Base-by-base conservation (phyloP, 306 rosid species). In the Dryas drummondii region DNA sequence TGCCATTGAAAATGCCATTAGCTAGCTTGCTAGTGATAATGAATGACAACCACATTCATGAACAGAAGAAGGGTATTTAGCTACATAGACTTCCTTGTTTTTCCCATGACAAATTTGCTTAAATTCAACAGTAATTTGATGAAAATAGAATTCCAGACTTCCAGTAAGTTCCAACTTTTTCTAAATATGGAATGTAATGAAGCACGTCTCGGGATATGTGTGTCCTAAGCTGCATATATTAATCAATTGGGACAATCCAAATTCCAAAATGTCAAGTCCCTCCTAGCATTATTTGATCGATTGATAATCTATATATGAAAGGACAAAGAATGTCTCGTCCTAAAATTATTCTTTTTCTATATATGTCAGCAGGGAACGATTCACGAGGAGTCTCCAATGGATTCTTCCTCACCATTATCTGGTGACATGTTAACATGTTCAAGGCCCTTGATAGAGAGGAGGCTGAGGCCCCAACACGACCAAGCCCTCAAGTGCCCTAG, bases 401-500 rank as follows among this genome's bases (percentile, higher is more conserved):
- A 96, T 74, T 96, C 96, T 42, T 87, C 96, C 1, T 92, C 97
- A 13, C 83, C 94, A 16, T 78, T 89, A 4, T 91, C 89, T 15
- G 93, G 85, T 27, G 94, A 90, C 78, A 87, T 90, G 88, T 81
- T 94, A 16, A 75, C 88, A 56, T 96, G 97, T 74, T 89, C 99
- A 4, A 80, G 91, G 72, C 93, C 98, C 2, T 54, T 86, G 82
- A 88, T 85, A 42, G 97, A 92, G 75, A 87, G 92, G 53, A 86
- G 88, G 64, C 80, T 92, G 54, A 83, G 98, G 74, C 99, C 98
- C 1, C 97, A 84, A 5, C 96, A 85, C 3, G 99, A 92, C 67
- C 96, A 86, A 81, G 87, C 92, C 1, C 88, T 90, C 22, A 96
- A 96, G 70, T 96, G 99, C 62, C 99, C 99, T 0, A 81, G 99